Evolutionary conservation across 768 basidiomycete species (phyloP).

Genomic region (Naematelia aurantialba): DNA sequence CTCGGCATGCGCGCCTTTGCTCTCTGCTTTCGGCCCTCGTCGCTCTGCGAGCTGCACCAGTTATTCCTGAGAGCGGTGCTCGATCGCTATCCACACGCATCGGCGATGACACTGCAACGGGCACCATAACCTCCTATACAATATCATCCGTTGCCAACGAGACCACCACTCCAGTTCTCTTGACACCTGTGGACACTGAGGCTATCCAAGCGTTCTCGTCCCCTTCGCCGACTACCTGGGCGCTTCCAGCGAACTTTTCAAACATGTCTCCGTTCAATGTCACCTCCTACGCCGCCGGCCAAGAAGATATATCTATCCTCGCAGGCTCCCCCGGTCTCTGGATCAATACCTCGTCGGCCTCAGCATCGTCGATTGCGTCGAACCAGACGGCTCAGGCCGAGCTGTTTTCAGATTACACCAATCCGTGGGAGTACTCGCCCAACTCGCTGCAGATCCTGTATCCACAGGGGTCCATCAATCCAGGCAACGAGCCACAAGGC

Average conservation of each 20-base stretch:
- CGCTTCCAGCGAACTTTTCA: constrained; percentile 57
- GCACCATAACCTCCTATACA: not conserved
- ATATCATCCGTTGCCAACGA: not conserved
- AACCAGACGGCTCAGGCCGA: constrained; percentile 13
- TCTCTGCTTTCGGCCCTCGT: not conserved
- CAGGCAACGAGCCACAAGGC: constrained; percentile 50
- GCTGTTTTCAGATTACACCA: not conserved
- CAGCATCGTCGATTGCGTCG: constrained; percentile 12
- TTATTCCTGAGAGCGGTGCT: not conserved
- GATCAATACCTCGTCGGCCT: constrained; percentile 15
- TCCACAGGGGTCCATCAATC: constrained; percentile 55
- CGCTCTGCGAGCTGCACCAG: not conserved
- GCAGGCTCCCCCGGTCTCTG: constrained; percentile 54
- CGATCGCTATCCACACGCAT: not conserved
- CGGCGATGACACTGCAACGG: not conserved
- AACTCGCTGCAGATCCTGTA: constrained; percentile 55
- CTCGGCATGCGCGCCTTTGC: not conserved
- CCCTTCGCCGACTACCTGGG: constrained; percentile 52
- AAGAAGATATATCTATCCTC: constrained; percentile 60
- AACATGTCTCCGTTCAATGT: constrained; percentile 63
- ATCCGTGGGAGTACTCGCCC: constrained; percentile 22
- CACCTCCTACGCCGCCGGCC: constrained; percentile 58
- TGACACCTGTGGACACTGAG: not conserved
- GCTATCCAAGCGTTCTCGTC: not conserved
- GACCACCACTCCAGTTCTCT: not conserved